phyloP scores from a whole-genome alignment of 2,329 filamentous ascomycete species.

The Hypoxylon sp. region DNA sequence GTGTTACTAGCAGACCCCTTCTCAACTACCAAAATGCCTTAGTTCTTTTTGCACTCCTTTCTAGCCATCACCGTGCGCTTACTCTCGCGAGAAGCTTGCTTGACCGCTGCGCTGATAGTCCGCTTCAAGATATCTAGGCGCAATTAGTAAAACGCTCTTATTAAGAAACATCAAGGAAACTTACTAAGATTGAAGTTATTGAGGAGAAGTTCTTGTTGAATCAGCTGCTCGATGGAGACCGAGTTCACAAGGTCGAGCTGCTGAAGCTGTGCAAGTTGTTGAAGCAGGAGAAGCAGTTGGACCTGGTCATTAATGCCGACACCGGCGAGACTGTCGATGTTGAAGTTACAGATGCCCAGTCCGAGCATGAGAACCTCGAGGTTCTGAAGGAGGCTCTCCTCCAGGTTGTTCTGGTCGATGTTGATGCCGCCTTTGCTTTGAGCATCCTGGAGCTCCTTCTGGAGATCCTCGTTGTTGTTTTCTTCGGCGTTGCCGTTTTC shows the following conservation, averaged over 20 bases:
- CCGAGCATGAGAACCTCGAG: constrained; percentile 42
- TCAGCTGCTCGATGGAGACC: constrained; percentile 41
- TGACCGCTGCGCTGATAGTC: constrained; percentile 42
- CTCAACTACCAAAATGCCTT: constrained; percentile 17
- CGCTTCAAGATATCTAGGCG: constrained; percentile 45
- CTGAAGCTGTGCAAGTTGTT: constrained; percentile 47
- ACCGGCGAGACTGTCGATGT: constrained; percentile 39
- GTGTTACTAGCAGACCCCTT: background rate
- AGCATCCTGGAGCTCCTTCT: constrained; percentile 20
- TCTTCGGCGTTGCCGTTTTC: constrained; percentile 28
- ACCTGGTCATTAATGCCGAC: constrained; percentile 45
- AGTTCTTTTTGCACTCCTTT: constrained; percentile 35
- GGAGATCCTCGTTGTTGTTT: constrained; percentile 22
- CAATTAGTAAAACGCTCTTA: constrained; percentile 20
- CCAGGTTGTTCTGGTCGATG: constrained; percentile 35
- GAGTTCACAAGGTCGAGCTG: constrained; percentile 46
- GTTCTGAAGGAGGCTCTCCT: constrained; percentile 35
- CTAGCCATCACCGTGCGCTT: constrained; percentile 42
- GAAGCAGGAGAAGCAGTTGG: constrained; percentile 48
- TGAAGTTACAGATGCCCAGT: constrained; percentile 48
- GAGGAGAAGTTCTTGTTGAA: constrained; percentile 44
- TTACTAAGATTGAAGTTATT: constrained; percentile 44
- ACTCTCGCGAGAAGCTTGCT: constrained; percentile 40
- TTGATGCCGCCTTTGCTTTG: constrained; percentile 32
- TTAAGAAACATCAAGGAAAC: background rate